phyloP scores from a whole-genome alignment of 345 rosid genomes.

The Clarkia xantiana region DNA sequence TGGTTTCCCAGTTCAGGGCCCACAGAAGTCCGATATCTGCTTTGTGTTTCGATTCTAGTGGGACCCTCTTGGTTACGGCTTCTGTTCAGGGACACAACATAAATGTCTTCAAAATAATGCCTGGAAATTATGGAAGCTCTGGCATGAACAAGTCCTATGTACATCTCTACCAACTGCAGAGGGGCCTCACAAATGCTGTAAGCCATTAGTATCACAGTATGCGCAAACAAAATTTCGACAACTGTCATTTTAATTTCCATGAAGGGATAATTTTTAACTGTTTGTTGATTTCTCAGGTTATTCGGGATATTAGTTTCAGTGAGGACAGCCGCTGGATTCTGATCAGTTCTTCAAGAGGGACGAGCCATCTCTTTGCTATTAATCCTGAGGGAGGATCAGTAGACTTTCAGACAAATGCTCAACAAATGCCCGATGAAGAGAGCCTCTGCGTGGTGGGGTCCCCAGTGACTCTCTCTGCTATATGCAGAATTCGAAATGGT shows the following conservation, averaged over 20 bases:
- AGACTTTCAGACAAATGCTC: slow-evolving; percentile 12
- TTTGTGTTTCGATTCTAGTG: slow-evolving; percentile 82
- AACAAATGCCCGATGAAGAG: slow-evolving; percentile 19
- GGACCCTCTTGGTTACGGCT: slow-evolving; percentile 81
- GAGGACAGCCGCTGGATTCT: slow-evolving; percentile 73
- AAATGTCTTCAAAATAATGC: slow-evolving; percentile 74
- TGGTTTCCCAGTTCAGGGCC: slow-evolving; percentile 76
- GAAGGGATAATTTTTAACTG: not conserved
- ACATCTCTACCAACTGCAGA: slow-evolving; percentile 82
- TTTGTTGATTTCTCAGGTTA: slow-evolving; percentile 37
- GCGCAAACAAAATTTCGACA: not conserved
- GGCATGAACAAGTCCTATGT: slow-evolving; percentile 32
- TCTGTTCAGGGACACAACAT: slow-evolving; percentile 88
- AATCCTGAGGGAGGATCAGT: slow-evolving; percentile 43
- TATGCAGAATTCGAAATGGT: slow-evolving; percentile 74
- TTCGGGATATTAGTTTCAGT: slow-evolving; percentile 86
- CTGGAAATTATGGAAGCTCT: slow-evolving; percentile 29
- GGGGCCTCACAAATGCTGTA: slow-evolving; percentile 95
- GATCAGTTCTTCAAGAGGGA: slow-evolving; percentile 91
- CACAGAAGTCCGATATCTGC: slow-evolving; percentile 89
- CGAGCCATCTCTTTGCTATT: slow-evolving; percentile 85
- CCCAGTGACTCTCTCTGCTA: slow-evolving; percentile 57
- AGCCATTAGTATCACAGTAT: slow-evolving; percentile 6
- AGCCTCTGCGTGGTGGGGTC: slow-evolving; percentile 31
- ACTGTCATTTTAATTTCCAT: not conserved